These are phyloP conservation scores for Phytopythium helicoides DNA, from an alignment of 352 stramenopile genomes.

Conservation along the genomic window DNA sequence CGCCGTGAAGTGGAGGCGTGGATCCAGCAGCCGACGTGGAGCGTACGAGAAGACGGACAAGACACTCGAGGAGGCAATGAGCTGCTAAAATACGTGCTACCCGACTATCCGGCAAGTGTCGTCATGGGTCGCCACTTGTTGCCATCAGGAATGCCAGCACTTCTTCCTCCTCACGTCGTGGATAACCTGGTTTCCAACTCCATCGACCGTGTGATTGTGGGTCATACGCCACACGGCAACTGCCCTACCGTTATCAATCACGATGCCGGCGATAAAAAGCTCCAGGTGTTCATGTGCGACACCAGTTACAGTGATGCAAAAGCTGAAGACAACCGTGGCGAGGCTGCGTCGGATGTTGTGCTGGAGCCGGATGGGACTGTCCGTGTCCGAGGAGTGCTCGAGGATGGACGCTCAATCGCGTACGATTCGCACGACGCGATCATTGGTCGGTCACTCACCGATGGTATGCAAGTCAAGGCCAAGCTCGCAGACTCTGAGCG, in stretches of 20 bases:
- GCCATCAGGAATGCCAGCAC: constrained; percentile 74
- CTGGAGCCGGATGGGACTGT: constrained; percentile 51
- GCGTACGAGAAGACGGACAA: constrained; percentile 22
- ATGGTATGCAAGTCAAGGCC: constrained; percentile 69
- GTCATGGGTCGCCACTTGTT: constrained; percentile 72
- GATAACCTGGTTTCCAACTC: constrained; percentile 58
- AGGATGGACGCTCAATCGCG: constrained; percentile 39
- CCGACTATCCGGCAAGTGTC: constrained; percentile 55
- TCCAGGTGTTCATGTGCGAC: constrained; percentile 90
- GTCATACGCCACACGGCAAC: constrained; percentile 91
- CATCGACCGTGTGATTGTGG: constrained; percentile 88
- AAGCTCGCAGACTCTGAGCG: constrained; percentile 25
- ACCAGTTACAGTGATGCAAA: constrained; percentile 90
- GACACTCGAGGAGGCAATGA: constrained; percentile 54
- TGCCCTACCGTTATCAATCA: constrained; percentile 87
- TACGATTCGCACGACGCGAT: constrained; percentile 38
- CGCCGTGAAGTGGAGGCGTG: constrained; percentile 67
- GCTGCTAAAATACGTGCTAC: constrained; percentile 72
- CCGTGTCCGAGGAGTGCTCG: constrained; percentile 51
- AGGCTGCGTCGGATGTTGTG: constrained; percentile 73
- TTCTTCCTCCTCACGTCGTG: constrained; percentile 38
- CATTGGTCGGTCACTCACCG: constrained; percentile 44
- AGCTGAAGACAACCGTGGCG: constrained; percentile 72
- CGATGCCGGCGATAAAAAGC: constrained; percentile 27
- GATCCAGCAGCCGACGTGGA: constrained; percentile 80